A percentile compares a stretch with the other conserved stretches of the same genome.
phyloP scores from a whole-genome alignment of 2,329 filamentous ascomycete species.

The Aureobasidium vineae region DNA sequence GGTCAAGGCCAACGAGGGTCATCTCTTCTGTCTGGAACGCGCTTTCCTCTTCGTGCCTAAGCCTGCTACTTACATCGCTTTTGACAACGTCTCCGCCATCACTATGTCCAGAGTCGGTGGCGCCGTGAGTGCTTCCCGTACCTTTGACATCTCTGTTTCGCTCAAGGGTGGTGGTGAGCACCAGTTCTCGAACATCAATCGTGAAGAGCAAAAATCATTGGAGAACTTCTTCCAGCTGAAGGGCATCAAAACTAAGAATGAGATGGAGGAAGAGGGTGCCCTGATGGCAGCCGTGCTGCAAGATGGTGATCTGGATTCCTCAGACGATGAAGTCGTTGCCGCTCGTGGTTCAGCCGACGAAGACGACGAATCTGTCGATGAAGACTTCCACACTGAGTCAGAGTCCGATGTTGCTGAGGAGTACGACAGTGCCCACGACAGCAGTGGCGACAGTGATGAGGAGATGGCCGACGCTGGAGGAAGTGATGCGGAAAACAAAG shows the following conservation, averaged over 20 bases:
- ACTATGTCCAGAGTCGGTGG: conserved; percentile 96
- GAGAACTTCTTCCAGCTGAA: conserved; percentile 98
- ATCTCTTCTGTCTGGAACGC: conserved; percentile 95
- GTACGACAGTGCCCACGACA: conserved; percentile 88
- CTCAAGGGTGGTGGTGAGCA: conserved; percentile 89
- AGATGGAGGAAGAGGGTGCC: conserved; percentile 84
- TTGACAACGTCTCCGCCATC: conserved; percentile 86
- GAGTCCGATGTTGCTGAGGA: conserved; percentile 97
- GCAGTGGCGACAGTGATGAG: conserved; percentile 68
- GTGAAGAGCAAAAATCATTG: conserved; percentile 94
- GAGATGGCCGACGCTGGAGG: conserved; percentile 64
- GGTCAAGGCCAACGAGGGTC: conserved; percentile 99
- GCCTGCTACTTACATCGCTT: conserved; percentile 93
- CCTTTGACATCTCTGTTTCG: conserved; percentile 93
- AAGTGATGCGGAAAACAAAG: conserved; percentile 51
- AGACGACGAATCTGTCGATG: conserved; percentile 91
- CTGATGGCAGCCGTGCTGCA: conserved; percentile 77
- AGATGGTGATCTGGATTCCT: conserved; percentile 73
- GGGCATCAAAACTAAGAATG: conserved; percentile 93
- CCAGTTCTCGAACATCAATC: conserved; percentile 99
- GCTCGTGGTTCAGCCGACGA: conserved; percentile 93
- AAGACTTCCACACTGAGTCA: conserved; percentile 90
- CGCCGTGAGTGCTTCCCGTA: conserved; percentile 87
- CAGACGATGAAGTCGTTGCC: conserved; percentile 70
- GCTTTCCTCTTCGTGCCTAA: conserved; percentile 99